phyloP scores from a whole-genome alignment of 2,329 filamentous ascomycete genomes.

The Cladosporium oxysporum region DNA sequence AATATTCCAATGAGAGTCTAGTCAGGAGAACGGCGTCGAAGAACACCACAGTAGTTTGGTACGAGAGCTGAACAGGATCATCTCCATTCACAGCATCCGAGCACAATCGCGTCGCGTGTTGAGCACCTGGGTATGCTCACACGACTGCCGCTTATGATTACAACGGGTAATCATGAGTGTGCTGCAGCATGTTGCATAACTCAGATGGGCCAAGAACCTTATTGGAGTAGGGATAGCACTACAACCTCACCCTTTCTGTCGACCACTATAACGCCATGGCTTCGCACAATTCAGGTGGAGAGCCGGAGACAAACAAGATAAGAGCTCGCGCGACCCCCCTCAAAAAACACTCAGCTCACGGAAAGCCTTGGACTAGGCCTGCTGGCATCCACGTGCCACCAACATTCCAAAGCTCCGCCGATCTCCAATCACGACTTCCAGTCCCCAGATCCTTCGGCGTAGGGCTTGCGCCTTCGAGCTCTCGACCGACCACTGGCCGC shows the following conservation, averaged over 20 bases:
- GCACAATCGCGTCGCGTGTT: too few relatives aligned
- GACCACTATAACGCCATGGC: neutral
- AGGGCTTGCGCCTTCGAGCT: neutral
- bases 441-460: neutral
- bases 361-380: neutral
- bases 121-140: too few relatives aligned
- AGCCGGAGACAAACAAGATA: slow-evolving; percentile 1
- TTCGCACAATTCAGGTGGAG: slow-evolving; percentile 3
- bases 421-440: neutral
- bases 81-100: neutral
- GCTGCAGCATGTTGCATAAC: neutral
- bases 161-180: neutral
- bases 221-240: neutral
- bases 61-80: neutral
- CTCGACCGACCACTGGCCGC: slow-evolving; percentile 1
- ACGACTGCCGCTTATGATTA: too few relatives aligned
- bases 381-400: neutral
- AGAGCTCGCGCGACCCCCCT: slow-evolving; percentile 3
- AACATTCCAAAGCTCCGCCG: neutral
- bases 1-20: too few relatives aligned
- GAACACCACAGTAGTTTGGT: too few relatives aligned
- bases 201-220: neutral
- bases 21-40: too few relatives aligned
- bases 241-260: neutral
- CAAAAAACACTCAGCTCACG: neutral